Base-by-base conservation (phyloP, 495 filamentous ascomycete genomes). In the Neurospora cerealis region DNA sequence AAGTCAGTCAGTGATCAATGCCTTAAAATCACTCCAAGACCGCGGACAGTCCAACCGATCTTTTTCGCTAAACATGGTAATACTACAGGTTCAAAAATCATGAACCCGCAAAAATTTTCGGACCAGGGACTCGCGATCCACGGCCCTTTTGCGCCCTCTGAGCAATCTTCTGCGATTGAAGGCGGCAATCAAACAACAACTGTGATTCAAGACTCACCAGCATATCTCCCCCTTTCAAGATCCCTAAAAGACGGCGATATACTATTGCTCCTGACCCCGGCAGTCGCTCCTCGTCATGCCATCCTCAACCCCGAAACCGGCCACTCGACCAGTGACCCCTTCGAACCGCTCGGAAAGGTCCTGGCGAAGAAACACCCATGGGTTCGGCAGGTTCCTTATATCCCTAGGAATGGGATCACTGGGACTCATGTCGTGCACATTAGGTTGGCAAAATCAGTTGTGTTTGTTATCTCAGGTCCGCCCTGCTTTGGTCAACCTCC, bases 331-430 rank as follows among this genome's bases (percentile, higher is more conserved):
- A 80, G 80, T 70, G 89, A 91, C 77, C 89, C 89, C 32, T 91
- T 90, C 72, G 89, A 91, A 75, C 85, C 86, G 36, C 79, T 91
- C 70, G 89, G 89, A 38, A 83, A 83, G 70, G 85, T 87, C 17
- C 78, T 91, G 74, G 87, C 88, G 5, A 80, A 72, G 32, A 81
- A 84, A 71, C 88, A 90, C 77, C 80, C 84, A 2, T 86, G 84
- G 81, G 82, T 91, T 74, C 86, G 87, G 46, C 89, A 91, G 75
- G 88, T 90, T 72, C 89, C 89, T 32, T 91, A 91, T 72, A 85
- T 85, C 7, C 83, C 84, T 24, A 83, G 81, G 37, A 85, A 86
- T 69, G 88, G 88, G 17, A 87, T 91, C 72, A 91, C 88, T 7
- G 83, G 81, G 60, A 88, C 84, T 9, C 89, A 91, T 77, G 83